phyloP scores from a whole-genome alignment of 352 stramenopile genomes.

The Globisporangium abappressorium region DNA sequence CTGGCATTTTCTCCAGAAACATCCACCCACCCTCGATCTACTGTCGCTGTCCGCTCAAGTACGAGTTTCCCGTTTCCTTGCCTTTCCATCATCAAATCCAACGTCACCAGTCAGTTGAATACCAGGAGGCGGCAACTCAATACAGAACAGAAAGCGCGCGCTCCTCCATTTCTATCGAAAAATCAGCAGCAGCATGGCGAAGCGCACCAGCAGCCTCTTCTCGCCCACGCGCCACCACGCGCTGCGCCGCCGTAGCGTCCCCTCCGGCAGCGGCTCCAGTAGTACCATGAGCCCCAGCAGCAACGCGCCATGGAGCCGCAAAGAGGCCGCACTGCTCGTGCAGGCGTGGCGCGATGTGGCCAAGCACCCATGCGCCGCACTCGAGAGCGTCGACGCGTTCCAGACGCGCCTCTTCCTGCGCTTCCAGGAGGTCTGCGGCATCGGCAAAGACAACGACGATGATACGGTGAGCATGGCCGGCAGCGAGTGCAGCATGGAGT shows the following conservation, averaged over 20 bases:
- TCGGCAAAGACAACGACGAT: neutral
- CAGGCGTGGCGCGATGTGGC: slow-evolving; percentile 15
- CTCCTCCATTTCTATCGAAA: neutral
- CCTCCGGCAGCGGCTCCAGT: neutral
- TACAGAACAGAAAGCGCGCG: neutral
- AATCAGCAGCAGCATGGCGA: neutral
- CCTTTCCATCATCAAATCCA: neutral
- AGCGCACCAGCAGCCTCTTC: slow-evolving; percentile 9
- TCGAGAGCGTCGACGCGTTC: slow-evolving; percentile 18
- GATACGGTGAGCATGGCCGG: slow-evolving; percentile 7
- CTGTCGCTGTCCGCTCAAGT: too few relatives aligned
- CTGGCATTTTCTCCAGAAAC: too few relatives aligned
- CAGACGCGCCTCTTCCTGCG: slow-evolving; percentile 17
- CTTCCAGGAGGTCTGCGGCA: slow-evolving; percentile 10
- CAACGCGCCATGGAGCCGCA: slow-evolving; percentile 6
- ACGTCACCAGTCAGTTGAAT: neutral
- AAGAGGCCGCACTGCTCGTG: slow-evolving; percentile 12
- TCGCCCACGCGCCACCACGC: slow-evolving; percentile 9
- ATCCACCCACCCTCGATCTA: too few relatives aligned
- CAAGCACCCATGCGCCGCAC: slow-evolving; percentile 3
- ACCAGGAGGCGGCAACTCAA: neutral
- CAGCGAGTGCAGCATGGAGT: slow-evolving; percentile 16
- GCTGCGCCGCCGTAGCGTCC: slow-evolving; percentile 11
- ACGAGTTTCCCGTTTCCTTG: too few relatives aligned
- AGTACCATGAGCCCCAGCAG: slow-evolving; percentile 6